Conservation (phyloP, 139 green algal genomes). For the Closterium sp. region DNA sequence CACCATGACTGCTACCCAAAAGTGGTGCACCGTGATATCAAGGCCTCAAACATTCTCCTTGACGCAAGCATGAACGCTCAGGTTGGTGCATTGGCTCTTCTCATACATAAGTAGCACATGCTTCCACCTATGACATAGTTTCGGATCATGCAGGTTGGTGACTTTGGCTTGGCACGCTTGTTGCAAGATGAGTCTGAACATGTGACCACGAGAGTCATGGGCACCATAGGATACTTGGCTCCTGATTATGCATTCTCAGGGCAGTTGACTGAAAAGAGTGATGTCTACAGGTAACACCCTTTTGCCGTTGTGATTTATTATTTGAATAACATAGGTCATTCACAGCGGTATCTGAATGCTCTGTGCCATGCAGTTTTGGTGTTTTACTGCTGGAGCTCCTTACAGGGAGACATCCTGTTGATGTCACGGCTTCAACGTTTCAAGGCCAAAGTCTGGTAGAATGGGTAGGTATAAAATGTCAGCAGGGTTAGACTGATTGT, state of each 20-base stretch:
- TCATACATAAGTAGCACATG: neutral
- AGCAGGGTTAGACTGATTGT: neutral
- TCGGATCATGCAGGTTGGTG: conserved; percentile 37
- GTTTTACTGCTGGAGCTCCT: conserved; percentile 35
- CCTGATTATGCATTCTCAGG: conserved; percentile 42
- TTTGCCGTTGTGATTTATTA: neutral
- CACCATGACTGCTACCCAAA: conserved; percentile 34
- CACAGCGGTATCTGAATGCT: neutral
- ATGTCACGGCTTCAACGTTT: conserved; percentile 7
- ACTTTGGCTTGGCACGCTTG: conserved; percentile 45
- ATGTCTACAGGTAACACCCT: conserved; percentile 34
- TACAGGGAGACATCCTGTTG: conserved; percentile 20
- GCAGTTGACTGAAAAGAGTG: conserved; percentile 39
- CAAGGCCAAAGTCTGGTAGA: conserved; percentile 24
- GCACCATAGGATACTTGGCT: conserved; percentile 45
- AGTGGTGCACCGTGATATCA: conserved; percentile 52
- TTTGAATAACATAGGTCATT: neutral
- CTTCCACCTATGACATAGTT: neutral
- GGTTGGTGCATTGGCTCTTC: neutral
- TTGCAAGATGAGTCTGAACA: conserved; percentile 22
- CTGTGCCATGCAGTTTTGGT: conserved; percentile 26
- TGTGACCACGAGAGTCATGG: conserved; percentile 47
- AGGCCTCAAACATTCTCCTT: conserved; percentile 50
- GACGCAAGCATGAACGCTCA: conserved; percentile 26
- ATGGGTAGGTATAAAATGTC: conserved; percentile 1